Base-by-base conservation (phyloP, 306 rosid species). In the Comarum palustre region DNA sequence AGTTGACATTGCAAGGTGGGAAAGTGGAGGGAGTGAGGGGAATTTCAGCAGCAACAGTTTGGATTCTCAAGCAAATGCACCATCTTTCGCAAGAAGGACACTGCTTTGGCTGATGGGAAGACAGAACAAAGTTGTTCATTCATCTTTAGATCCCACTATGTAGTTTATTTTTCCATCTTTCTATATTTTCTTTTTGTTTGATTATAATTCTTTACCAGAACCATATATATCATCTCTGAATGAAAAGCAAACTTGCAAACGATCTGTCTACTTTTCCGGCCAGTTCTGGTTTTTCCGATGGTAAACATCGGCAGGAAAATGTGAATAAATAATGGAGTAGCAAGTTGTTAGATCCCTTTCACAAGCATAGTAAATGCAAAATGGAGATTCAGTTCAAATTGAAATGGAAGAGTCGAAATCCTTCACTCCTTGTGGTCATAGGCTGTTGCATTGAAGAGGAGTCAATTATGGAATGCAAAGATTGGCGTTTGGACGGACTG, bases 51-150 rank as follows among this genome's bases (percentile, higher is more conserved):
- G 87, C 50, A 80, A 84, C 72, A 94, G 96, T 72, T 71, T 84
- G 80, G 99, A 94, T 77, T 94, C 89, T 61, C 91, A 89, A 73
- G 73, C 86, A 25, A 94, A 87, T 51, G 86, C 87, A 3, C 92
- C 97, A 45, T 95, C 97, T 39, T 95, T 95, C 54, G 96, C 99
- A 4, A 88, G 94, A 69, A 90, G 82, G 79, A 91, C 97, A 68
- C 83, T 95, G 77, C 86, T 88, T 77, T 95, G 97, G 99, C 93
- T 95, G 1, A 82, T 86, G 42, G 97, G 97, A 71, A 90, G 77
- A 83, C 96, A 88, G 82, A 91, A 86, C 73, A 95, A 91, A 90
- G 96, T 91, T 79, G 88, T 90, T 77, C 91, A 94, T 66, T 91
- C 95, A 17, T 82, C 87, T 39, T 80, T 77, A 38, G 72, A 73